Base-by-base conservation (phyloP, 345 rosid genomes). In the Luvunga scandens region DNA sequence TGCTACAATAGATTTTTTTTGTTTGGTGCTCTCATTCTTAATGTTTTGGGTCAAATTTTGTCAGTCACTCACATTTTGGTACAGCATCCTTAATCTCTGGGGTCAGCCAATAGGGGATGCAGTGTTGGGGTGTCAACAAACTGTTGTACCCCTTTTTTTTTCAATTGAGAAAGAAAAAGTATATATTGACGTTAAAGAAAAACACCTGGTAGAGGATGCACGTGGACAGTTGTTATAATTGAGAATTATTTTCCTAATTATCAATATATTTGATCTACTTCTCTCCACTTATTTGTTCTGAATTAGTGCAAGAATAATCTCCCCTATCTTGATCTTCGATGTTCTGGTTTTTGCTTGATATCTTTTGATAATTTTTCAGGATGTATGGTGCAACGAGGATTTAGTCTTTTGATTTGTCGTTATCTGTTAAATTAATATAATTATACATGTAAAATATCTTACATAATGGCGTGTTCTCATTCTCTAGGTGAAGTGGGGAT, bases 401-500 rank as follows among this genome's bases (percentile, higher is more conserved):
- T 72, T 2, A 22, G 12, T 30, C 25, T 9, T 30, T 36, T 72
- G 13, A 3, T 33, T 5, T 56, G 48, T 72, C 28, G 10, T n/a
- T 27, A 28, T 30, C 31, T 24, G 16, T 75, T 13, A 31, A 62
- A 63, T 75, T 28, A 4, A 75, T 19, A 75, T 7, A 21, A 13
- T 31, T 64, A 30, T 31, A 22, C 5, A 12, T 22, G 65, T 64
- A 28, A 64, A 55, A 8, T 25, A 30, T 31, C 53, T 76, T 55
- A 79, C 19, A 65, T 24, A 7, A 22, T 75, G n/a, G 77, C 72
- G 18, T 82, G 53, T 36, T 18, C 24, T 53, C 53, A 66, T 25
- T n/a, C 75, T 82, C 61, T 74, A 96, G 99, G 97, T 96, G 78
- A 88, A 92, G 84, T 96, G 99, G 99, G 99, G 99, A 62, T 86